Evolutionary conservation across 495 filamentous ascomycete genomes (phyloP).

Genomic region (Gamarada debralockiae): DNA sequence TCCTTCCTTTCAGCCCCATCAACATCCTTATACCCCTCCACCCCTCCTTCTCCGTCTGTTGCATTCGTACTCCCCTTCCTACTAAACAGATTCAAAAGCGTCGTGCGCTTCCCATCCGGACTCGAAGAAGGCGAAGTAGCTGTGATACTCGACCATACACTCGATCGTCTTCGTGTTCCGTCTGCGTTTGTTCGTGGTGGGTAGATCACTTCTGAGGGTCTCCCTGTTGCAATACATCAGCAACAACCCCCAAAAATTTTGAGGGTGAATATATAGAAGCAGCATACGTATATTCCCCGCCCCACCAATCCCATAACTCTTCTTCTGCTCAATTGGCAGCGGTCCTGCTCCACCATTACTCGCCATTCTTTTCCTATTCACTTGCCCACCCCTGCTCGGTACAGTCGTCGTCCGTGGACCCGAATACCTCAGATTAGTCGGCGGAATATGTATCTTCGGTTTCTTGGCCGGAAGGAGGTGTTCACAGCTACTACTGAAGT

Average conservation of each 20-base stretch:
- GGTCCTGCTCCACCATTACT: background rate
- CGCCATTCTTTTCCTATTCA: background rate
- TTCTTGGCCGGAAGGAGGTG: too few relatives aligned
- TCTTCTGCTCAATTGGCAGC: conserved; percentile 10
- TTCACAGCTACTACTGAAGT: too few relatives aligned
- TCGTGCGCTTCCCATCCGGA: conserved; percentile 14
- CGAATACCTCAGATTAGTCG: too few relatives aligned
- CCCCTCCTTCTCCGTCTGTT: background rate
- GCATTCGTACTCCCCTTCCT: conserved; percentile 3
- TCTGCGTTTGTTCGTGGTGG: conserved; percentile 10
- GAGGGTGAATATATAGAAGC: background rate
- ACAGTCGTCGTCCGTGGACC: too few relatives aligned
- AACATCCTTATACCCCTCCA: background rate
- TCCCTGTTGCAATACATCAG: conserved; percentile 8
- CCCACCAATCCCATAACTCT: conserved; percentile 24
- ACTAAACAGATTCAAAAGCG: conserved; percentile 14
- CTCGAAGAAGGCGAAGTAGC: background rate
- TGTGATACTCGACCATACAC: conserved; percentile 10
- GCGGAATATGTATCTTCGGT: too few relatives aligned
- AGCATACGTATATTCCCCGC: conserved; percentile 26
- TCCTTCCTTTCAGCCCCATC: background rate
- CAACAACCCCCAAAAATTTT: background rate
- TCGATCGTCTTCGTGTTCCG: conserved; percentile 12
- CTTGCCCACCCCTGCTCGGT: too few relatives aligned
- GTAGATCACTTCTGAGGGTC: conserved; percentile 23